A percentile compares a stretch with the other conserved stretches of the same genome.
Conservation (phyloP, 73 alveolate genomes). For the Paramecium sonneborni region DNA sequence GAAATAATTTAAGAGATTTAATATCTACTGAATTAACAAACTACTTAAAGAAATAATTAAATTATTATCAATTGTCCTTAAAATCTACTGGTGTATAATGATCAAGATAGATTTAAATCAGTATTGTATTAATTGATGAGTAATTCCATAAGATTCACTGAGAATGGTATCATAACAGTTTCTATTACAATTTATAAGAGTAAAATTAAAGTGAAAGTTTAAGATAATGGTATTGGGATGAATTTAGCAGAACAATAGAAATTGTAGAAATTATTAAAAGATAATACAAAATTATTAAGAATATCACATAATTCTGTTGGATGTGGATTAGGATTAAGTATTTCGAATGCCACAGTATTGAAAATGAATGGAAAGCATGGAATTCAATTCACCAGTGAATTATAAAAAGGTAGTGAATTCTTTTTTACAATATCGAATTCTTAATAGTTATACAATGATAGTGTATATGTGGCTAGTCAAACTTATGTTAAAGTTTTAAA, state of each 20-base stretch:
- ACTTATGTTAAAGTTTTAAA: neutral
- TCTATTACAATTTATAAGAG: neutral
- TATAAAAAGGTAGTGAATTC: neutral
- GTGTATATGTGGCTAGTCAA: conserved; percentile 14
- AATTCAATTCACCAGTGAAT: neutral
- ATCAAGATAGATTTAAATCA: conserved; percentile 15
- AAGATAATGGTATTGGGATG: conserved; percentile 32
- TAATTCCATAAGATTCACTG: neutral
- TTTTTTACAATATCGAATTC: neutral
- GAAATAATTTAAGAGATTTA: neutral
- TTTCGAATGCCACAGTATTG: neutral
- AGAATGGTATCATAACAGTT: neutral
- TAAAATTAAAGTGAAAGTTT: neutral
- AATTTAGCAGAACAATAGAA: neutral
- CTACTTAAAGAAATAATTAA: neutral
- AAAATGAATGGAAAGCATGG: conserved; percentile 48
- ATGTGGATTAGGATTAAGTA: conserved; percentile 17
- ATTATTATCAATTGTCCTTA: neutral
- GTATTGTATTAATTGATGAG: neutral
- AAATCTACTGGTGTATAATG: neutral
- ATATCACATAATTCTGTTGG: conserved; percentile 17
- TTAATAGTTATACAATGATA: neutral
- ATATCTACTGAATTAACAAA: neutral
- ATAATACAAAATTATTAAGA: neutral
- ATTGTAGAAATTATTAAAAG: neutral